These are phyloP conservation scores for Aspergillus sp. DNA, from an alignment of 2,329 filamentous ascomycete genomes.

Conservation along the genomic window DNA sequence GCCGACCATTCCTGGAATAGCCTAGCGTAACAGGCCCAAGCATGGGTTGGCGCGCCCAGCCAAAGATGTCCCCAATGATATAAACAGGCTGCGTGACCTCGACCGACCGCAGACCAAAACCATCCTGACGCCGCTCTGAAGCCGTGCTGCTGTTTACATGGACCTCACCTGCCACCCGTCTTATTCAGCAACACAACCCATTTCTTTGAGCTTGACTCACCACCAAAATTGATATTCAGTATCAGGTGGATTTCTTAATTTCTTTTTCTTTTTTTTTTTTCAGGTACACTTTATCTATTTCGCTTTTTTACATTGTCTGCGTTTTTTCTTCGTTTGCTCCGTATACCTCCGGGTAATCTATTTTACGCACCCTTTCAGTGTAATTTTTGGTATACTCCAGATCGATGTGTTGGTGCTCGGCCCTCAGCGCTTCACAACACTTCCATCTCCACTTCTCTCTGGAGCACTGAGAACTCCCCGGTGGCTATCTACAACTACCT, in stretches of 20 bases:
- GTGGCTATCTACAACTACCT: not conserved
- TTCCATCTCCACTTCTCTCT: slow-evolving; percentile 10
- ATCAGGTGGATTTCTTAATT: not conserved
- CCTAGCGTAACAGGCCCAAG: slow-evolving; percentile 37
- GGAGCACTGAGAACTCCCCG: slow-evolving; percentile 3
- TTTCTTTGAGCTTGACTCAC: not conserved
- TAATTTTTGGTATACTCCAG: slow-evolving; percentile 14
- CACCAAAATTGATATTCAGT: not conserved
- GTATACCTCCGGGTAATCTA: slow-evolving; percentile 10
- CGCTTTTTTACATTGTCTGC: not conserved
- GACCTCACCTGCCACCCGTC: slow-evolving; percentile 1
- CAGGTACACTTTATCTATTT: slow-evolving; percentile 10
- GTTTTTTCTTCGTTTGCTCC: slow-evolving; percentile 12
- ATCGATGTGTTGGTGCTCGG: slow-evolving; percentile 9
- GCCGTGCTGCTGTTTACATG: slow-evolving; percentile 8
- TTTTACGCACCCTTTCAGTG: slow-evolving; percentile 9
- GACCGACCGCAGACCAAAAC: slow-evolving; percentile 23
- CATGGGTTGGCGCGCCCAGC: slow-evolving; percentile 43
- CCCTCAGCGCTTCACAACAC: slow-evolving; percentile 7
- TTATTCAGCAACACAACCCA: not conserved
- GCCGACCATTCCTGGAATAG: slow-evolving; percentile 26
- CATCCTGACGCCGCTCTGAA: slow-evolving; percentile 6
- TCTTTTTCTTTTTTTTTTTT: slow-evolving; percentile 13
- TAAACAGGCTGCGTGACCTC: slow-evolving; percentile 49
- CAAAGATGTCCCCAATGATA: slow-evolving; percentile 45